Evolutionary conservation across 2,329 filamentous ascomycete species (phyloP), one percentile per base, ranked within the genome.

Genomic region (Aspergillus ustus): DNA sequence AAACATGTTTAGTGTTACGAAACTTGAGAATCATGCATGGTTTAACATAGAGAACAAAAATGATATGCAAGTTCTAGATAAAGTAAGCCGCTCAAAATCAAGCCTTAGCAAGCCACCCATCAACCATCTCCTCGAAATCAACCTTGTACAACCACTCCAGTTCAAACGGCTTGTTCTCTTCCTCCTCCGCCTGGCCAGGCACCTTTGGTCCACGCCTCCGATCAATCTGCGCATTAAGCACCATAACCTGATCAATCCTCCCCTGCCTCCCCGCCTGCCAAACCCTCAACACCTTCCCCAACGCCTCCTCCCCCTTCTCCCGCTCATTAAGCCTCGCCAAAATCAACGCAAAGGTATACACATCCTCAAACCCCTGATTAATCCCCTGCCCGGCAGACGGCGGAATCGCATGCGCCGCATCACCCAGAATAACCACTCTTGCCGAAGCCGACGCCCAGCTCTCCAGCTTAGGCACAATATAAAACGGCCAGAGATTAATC

Each of bases 391-490:
- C 87, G 46, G 87, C 83, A 44, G 86, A 83, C 0, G 87, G 87
- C 0, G 85, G 84, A 44, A 84, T 84, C 0, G 86, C 86, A 69
- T 89, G 87, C 0, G 87, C 87, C 0, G 87, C 86, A 67, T 90
- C 87, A 15, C 87, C 87, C 0, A 86, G 72, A 37, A 86, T 78
- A 2, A 83, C 68, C 4, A 83, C 78, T 0, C 77, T 71, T 0
- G 71, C 66, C 6, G 67, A 59, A 0, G 68, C 64, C 1, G 80
- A 82, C 0, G 68, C 66, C 83, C 83, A 85, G 0, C 67, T 71
- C 1, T 78, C 75, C 0, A 85, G 75, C 65, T 78, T 78, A 0
- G 83, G 83, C 1, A 84, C 74, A 2, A 78, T 69, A 59, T 81
- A 82, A 44, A 84, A 85, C 0, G 82, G 81, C 83, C 83, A 85